Base-by-base conservation (phyloP, 176 grass and related monocot species). In the maize (Zea mays) region DNA sequence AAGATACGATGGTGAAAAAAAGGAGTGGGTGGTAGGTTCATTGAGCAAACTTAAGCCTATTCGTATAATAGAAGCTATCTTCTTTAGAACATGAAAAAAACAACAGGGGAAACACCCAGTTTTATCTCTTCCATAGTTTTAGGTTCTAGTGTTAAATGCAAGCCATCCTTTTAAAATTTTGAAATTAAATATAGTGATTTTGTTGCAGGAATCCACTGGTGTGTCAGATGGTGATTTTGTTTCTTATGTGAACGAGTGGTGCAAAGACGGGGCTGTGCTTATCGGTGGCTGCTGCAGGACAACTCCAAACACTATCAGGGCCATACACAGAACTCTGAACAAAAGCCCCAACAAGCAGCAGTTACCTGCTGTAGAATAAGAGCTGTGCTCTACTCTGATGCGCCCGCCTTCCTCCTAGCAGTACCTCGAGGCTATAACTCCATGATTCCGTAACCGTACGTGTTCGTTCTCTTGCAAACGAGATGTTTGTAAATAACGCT, bases 241-340 rank as follows among this genome's bases (percentile, higher is more conserved):
- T 56, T 99, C 96, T 19, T 84, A 93, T 49, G 96, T 95, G 62
- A 76, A 45, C 3, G 74, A 83, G 68, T 99, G 96, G 96, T 77
- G 81, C 77, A 86, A 93, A 58, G 96, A 85, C 34, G 96, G 96
- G 8, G 96, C 90, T 36, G 36, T 55, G 5, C 83, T 95, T 7
- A 89, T 99, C 1, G 90, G 96, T 2, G 96, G 96, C 52, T 99
- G 96, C 54, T 99, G 96, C 87, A 92, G 96, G 86, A 99, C 96
- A 75, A 95, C 96, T 85, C 96, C 96, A 79, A 93, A 88, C 43
- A 99, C 96, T 40, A 90, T 99, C 69, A 88, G 75, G 76, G 96
- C 87, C 72, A 89, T 99, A 69, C 63, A 58, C 9, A 95, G 74
- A 82, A 81, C 77, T 42, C 92, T 99, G 65, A 85, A 88, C 59